Evolutionary conservation across 2,329 filamentous ascomycete genomes (phyloP).

Genomic region (Diaporthe ilicicola): DNA sequence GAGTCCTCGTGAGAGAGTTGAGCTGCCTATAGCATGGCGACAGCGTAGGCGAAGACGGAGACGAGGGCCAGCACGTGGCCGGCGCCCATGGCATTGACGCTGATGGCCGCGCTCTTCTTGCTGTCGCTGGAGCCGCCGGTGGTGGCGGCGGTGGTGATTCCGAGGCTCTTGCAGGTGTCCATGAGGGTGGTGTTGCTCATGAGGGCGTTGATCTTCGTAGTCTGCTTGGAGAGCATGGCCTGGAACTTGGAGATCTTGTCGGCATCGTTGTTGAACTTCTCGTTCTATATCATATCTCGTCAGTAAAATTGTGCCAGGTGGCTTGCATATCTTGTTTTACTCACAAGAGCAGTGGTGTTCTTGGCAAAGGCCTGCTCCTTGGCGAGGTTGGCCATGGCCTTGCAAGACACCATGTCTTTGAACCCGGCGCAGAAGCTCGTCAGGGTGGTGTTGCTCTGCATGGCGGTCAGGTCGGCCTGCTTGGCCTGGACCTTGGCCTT

Average conservation of each 20-base stretch:
- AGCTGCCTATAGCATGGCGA: conserved; percentile 23
- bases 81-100: conserved; percentile 21
- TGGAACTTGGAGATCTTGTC: conserved; percentile 46
- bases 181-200: conserved; percentile 46
- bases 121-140: not conserved
- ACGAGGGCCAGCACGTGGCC: conserved; percentile 23
- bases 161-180: conserved; percentile 33
- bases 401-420: conserved; percentile 34
- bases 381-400: conserved; percentile 33
- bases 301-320: not conserved
- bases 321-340: not conserved
- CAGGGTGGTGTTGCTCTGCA: conserved; percentile 40
- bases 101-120: conserved; percentile 21
- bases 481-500: conserved; percentile 37
- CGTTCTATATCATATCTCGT: conserved; percentile 25
- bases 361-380: conserved; percentile 37
- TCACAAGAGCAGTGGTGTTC: conserved; percentile 43
- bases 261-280: conserved; percentile 46
- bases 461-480: conserved; percentile 36
- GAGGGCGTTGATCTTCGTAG: conserved; percentile 42
- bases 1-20: no score
- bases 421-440: conserved; percentile 37
- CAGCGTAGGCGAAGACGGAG: conserved; percentile 17
- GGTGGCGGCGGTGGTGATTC: conserved; percentile 20
- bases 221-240: conserved; percentile 40